Evolutionary conservation across 352 stramenopile species (phyloP).

Genomic region (Phytophthora cactorum): DNA sequence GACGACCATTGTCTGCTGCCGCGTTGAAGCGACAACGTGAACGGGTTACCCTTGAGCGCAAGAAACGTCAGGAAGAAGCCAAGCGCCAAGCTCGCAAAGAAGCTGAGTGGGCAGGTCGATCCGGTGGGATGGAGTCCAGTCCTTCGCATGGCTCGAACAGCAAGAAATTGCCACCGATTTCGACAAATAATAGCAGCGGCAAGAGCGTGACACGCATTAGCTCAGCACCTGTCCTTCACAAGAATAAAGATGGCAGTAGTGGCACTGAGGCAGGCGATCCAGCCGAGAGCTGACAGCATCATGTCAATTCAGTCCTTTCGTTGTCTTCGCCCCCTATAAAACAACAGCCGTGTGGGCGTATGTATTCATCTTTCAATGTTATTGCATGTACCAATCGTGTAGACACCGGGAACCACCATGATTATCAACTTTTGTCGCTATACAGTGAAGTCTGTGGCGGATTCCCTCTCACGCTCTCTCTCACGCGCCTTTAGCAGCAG

Average conservation of each 20-base stretch:
- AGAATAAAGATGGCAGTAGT: conserved; percentile 43
- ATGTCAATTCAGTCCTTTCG: conserved; percentile 18
- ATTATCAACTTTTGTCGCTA: conserved; percentile 21
- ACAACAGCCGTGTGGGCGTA: conserved; percentile 6
- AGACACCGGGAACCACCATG: neutral
- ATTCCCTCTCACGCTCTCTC: conserved; percentile 44
- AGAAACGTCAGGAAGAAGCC: conserved; percentile 70
- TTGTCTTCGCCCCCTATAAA: conserved; percentile 12
- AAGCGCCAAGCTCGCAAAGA: conserved; percentile 69
- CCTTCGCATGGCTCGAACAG: conserved; percentile 30
- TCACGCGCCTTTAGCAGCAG: conserved; percentile 57
- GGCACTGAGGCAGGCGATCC: conserved; percentile 22
- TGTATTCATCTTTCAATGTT: conserved; percentile 38
- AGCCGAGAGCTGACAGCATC: conserved; percentile 22
- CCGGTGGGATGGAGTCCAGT: conserved; percentile 68
- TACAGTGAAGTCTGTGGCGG: conserved; percentile 49
- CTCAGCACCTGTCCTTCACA: conserved; percentile 72
- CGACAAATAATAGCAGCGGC: conserved; percentile 2
- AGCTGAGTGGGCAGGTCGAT: conserved; percentile 78
- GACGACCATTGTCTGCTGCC: conserved; percentile 59
- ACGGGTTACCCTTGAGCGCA: conserved; percentile 62
- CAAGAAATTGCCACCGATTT: conserved; percentile 79
- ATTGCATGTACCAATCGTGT: conserved; percentile 17
- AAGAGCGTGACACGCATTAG: conserved; percentile 59
- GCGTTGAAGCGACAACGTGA: conserved; percentile 82